phyloP scores from a whole-genome alignment of 768 basidiomycete genomes.

The Termitomyces sp. region DNA sequence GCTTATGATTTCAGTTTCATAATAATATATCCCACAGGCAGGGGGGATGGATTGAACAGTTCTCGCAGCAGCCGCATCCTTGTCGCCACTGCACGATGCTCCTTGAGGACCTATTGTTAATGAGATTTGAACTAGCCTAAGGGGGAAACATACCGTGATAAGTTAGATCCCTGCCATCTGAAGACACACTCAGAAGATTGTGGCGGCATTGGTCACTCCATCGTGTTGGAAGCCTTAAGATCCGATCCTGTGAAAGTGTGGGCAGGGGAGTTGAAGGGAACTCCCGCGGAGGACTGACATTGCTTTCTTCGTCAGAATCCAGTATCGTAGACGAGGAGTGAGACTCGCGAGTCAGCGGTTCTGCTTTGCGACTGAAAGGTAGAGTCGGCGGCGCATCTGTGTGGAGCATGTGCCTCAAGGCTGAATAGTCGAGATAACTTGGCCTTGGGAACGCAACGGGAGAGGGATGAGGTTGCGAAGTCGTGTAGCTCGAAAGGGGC shows the following conservation, averaged over 20 bases:
- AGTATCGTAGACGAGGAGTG: conserved; percentile 24
- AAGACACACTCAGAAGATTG: conserved; percentile 53
- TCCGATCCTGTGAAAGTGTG: conserved; percentile 31
- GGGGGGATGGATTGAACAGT: conserved; percentile 76
- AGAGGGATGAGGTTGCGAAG: conserved; percentile 25
- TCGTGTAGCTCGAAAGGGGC: conserved; percentile 25
- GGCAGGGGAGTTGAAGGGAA: conserved; percentile 24
- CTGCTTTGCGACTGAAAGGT: conserved; percentile 35
- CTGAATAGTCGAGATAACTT: conserved; percentile 73
- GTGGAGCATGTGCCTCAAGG: conserved; percentile 66
- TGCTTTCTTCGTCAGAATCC: conserved; percentile 71
- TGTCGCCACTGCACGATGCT: conserved; percentile 56
- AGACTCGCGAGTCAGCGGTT: conserved; percentile 18
- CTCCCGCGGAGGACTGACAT: conserved; percentile 45
- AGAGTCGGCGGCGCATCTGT: conserved; percentile 43
- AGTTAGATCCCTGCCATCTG: conserved; percentile 70
- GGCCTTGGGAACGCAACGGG: conserved; percentile 58
- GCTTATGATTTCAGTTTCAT: conserved; percentile 81
- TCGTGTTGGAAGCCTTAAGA: conserved; percentile 65
- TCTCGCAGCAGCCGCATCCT: conserved; percentile 82
- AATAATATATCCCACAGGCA: conserved; percentile 92
- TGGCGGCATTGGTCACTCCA: conserved; percentile 75
- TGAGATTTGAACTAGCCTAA: neutral
- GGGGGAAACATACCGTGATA: conserved; percentile 51
- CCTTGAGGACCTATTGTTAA: conserved; percentile 29